Evolutionary conservation across 2,329 filamentous ascomycete species (phyloP).

Genomic region (Fusarium decemcellulare): DNA sequence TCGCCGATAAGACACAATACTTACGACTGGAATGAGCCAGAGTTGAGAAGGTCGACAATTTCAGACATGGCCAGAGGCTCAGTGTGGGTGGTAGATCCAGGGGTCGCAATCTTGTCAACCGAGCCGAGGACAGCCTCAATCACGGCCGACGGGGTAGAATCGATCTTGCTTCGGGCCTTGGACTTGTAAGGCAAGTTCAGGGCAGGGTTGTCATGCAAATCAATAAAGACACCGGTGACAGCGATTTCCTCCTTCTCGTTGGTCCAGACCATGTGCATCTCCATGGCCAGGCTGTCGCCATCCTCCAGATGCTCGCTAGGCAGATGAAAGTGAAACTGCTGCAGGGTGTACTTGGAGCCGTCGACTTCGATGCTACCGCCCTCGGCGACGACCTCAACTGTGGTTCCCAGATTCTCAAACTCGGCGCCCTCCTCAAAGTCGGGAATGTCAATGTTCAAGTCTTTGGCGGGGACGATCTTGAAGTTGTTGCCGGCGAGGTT

Average conservation of each 20-base stretch:
- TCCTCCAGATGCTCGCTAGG: constrained; percentile 71
- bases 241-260: constrained; percentile 41
- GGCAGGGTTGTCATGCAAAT: constrained; percentile 32
- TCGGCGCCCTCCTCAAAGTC: constrained; percentile 53
- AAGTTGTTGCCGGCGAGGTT: constrained; percentile 57
- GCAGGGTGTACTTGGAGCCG: constrained; percentile 58
- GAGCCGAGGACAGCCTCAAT: constrained; percentile 54
- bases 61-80: constrained; percentile 58
- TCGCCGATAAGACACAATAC: constrained; percentile 11
- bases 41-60: constrained; percentile 49
- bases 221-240: constrained; percentile 48
- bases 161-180: not conserved
- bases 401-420: constrained; percentile 67
- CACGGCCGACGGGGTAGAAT: constrained; percentile 42
- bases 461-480: constrained; percentile 47
- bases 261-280: constrained; percentile 50
- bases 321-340: constrained; percentile 73
- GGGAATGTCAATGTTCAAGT: constrained; percentile 54
- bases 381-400: constrained; percentile 54
- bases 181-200: not conserved
- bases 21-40: constrained; percentile 49
- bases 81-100: constrained; percentile 55
- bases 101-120: constrained; percentile 52
- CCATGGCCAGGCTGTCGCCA: constrained; percentile 49
- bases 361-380: constrained; percentile 59